phyloP scores from a whole-genome alignment of 176 grass and related monocot species.

The Ananas comosus region DNA sequence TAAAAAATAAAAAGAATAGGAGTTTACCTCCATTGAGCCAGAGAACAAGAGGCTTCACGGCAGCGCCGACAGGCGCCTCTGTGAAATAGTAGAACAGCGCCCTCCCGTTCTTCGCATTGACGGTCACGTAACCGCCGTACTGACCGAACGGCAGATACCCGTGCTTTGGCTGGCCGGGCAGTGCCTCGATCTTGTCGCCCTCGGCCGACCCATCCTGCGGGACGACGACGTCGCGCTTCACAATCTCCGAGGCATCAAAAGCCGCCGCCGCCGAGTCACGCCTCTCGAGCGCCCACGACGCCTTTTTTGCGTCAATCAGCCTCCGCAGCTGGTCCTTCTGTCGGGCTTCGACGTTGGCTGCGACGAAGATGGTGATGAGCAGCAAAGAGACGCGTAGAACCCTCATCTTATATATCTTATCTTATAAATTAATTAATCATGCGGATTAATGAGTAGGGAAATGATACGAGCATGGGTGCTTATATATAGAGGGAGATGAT shows the following conservation, averaged over 20 bases:
- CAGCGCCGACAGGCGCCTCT: constrained; percentile 24
- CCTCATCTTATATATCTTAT: constrained; percentile 11
- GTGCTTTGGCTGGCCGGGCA: constrained; percentile 40
- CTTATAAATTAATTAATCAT: not conserved
- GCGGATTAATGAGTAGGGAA: not conserved
- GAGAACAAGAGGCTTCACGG: constrained; percentile 39
- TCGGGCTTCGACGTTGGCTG: constrained; percentile 4
- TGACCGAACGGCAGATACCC: constrained; percentile 17
- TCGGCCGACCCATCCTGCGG: constrained; percentile 22
- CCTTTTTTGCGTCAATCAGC: constrained; percentile 20
- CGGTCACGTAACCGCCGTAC: constrained; percentile 46
- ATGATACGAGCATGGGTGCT: too few relatives aligned
- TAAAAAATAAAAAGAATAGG: not conserved
- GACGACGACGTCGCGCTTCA: not conserved
- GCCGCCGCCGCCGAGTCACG: not conserved
- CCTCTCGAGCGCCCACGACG: not conserved
- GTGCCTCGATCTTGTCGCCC: constrained; percentile 33
- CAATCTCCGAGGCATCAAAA: not conserved
- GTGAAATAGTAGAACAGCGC: constrained; percentile 74
- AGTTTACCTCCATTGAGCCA: constrained; percentile 69
- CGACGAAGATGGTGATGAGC: constrained; percentile 3
- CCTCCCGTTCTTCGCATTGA: constrained; percentile 21
- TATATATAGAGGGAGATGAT: too few relatives aligned
- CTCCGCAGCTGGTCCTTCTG: constrained; percentile 16
- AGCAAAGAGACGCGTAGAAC: not conserved